Base-by-base conservation (phyloP, 2,329 filamentous ascomycete genomes). In the Aspergillus hiratsukae region DNA sequence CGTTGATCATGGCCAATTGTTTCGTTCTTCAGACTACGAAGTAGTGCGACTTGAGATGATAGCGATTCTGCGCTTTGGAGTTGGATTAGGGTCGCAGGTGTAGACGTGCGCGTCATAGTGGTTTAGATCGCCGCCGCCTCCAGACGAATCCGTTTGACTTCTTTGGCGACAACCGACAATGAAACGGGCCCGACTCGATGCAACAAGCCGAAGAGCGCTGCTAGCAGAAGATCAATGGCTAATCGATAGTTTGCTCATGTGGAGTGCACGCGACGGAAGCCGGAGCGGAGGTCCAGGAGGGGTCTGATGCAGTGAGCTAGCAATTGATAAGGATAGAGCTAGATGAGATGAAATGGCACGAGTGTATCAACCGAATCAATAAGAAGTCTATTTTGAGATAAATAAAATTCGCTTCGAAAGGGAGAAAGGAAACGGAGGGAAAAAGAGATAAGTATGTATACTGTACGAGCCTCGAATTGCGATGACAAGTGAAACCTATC, bases 1-100 rank as follows among this genome's bases (percentile, higher is more conserved):
- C 87, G 87, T 72, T 93, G 87, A 35, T 88, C 82, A 73, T 97
- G 91, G 25, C 94, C 94, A 58, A 96, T 86, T 49, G 96, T 83
- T 61, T 94, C 89, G 73, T 96, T 94, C 78, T 96, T 97, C 29
- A 99, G 78, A 45, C 81, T 79, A 62, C 87, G 85, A 48, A 97
- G 80, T 51, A 86, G 83, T 27, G 80, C 76, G 43, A 83, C 67
- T 59, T 74, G 75, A 49, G 68, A 67, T 43, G 68, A 70, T 54
- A 69, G 61, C 57, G 72, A 76, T 49, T 72, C 75, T 59, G 86
- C 81, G 64, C 76, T 81, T 61, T 79, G 79, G 55, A 88, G 77
- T 69, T 85, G 81, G 55, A 80, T 73, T 51, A 86, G 75, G 62
- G 86, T 80, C 53, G 82, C 77, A 51, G 81, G 78, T 55, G 72